A percentile compares a stretch with the other conserved stretches of the same genome.
Conservation (phyloP, 306 rosid species). For the Geum urbanum region DNA sequence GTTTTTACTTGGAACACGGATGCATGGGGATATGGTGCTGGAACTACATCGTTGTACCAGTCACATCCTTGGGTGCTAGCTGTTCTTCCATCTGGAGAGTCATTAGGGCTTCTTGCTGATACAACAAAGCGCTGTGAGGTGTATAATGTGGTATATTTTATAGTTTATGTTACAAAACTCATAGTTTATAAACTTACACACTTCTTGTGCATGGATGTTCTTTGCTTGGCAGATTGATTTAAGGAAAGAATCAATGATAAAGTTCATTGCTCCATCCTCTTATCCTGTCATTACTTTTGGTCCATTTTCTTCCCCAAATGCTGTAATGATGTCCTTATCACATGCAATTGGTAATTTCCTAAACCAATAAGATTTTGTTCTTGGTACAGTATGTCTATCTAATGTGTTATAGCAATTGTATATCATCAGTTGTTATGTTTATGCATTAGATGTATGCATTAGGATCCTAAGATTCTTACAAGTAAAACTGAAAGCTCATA, state of each 20-base stretch:
- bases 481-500: neutral
- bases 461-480: neutral
- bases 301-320: slow-evolving; percentile 77
- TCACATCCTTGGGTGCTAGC: slow-evolving; percentile 98
- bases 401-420: neutral
- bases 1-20: slow-evolving; percentile 81
- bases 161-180: slow-evolving; percentile 14
- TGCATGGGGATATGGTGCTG: slow-evolving; percentile 86
- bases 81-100: slow-evolving; percentile 81
- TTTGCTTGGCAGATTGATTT: slow-evolving; percentile 69
- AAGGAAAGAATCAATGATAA: slow-evolving; percentile 64
- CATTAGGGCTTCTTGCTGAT: slow-evolving; percentile 87
- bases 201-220: slow-evolving; percentile 17
- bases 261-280: slow-evolving; percentile 60
- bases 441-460: neutral
- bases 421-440: neutral
- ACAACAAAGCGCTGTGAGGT: slow-evolving; percentile 93
- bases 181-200: slow-evolving; percentile 13
- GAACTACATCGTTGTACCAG: slow-evolving; percentile 80
- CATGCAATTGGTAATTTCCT: slow-evolving; percentile 72
- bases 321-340: slow-evolving; percentile 64
- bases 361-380: neutral
- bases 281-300: slow-evolving; percentile 86
- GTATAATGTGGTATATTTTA: slow-evolving; percentile 25
- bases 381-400: neutral